A percentile compares a stretch with the other conserved stretches of the same genome.
Conservation (phyloP, 1,284 basidiomycete species). For the Exobasidium cylindrosporum region DNA sequence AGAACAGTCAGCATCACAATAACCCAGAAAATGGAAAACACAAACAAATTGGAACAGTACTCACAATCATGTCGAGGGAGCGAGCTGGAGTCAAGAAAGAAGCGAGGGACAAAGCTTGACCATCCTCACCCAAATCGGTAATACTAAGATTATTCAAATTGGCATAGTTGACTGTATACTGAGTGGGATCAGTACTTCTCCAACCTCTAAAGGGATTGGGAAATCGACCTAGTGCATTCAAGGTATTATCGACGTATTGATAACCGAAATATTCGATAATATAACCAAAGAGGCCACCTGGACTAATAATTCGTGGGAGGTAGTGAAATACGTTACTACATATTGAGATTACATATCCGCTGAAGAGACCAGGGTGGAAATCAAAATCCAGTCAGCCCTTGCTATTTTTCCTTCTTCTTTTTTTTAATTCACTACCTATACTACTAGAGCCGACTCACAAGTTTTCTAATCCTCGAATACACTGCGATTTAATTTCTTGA, state of each 20-base stretch:
- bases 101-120: conserved; percentile 65
- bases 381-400: conserved; percentile 47
- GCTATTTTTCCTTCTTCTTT: too few relatives aligned
- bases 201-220: conserved; percentile 58
- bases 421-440: conserved; percentile 54
- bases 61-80: conserved; percentile 65
- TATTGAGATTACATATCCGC: conserved; percentile 30
- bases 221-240: conserved; percentile 34
- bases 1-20: too few relatives aligned
- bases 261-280: conserved; percentile 60
- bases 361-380: conserved; percentile 22
- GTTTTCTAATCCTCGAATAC: conserved; percentile 43
- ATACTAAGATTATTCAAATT: conserved; percentile 37
- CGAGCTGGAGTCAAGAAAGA: conserved; percentile 67
- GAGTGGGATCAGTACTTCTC: conserved; percentile 17
- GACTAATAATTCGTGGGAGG: too few relatives aligned
- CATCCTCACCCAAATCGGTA: conserved; percentile 44
- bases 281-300: too few relatives aligned
- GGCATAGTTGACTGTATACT: conserved; percentile 6
- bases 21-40: too few relatives aligned
- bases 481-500: too few relatives aligned
- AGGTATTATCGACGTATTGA: conserved; percentile 25
- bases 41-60: too few relatives aligned
- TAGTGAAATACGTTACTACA: too few relatives aligned
- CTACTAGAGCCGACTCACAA: conserved; percentile 39